Evolutionary conservation across 495 filamentous ascomycete genomes (phyloP).

Genomic region (Aspergillus panamensis): DNA sequence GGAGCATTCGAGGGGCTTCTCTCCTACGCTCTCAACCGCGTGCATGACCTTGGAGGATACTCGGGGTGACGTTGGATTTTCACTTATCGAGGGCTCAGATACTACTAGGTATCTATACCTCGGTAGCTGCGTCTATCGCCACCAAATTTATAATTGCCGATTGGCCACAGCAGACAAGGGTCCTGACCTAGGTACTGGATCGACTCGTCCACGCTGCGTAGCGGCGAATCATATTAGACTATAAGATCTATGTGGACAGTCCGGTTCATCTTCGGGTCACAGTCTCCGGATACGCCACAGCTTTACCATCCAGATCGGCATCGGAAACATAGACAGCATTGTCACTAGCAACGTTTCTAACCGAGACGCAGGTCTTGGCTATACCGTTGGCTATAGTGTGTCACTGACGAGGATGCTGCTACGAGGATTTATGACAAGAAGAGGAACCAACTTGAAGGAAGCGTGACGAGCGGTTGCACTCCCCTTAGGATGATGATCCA

Average conservation of each 20-base stretch:
- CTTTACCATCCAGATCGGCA: constrained; percentile 38
- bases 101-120: no score
- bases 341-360: background rate
- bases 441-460: background rate
- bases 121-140: constrained; percentile 27
- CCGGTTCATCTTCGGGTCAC: constrained; percentile 42
- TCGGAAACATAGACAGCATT: background rate
- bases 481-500: background rate
- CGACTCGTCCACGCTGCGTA: background rate
- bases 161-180: background rate
- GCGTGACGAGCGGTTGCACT: background rate
- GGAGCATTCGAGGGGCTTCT: constrained; percentile 59
- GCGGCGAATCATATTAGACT: background rate
- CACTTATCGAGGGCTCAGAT: constrained; percentile 52
- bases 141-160: background rate
- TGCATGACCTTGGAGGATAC: constrained; percentile 41
- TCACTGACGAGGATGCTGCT: background rate
- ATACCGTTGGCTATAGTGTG: background rate
- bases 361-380: background rate
- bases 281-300: constrained; percentile 42
- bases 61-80: constrained; percentile 56
- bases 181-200: background rate
- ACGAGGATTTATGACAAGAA: background rate
- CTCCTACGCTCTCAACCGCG: constrained; percentile 50
- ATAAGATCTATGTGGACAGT: constrained; percentile 32